phyloP scores from a whole-genome alignment of 768 basidiomycete species.

The Tephrocybe sp. region DNA sequence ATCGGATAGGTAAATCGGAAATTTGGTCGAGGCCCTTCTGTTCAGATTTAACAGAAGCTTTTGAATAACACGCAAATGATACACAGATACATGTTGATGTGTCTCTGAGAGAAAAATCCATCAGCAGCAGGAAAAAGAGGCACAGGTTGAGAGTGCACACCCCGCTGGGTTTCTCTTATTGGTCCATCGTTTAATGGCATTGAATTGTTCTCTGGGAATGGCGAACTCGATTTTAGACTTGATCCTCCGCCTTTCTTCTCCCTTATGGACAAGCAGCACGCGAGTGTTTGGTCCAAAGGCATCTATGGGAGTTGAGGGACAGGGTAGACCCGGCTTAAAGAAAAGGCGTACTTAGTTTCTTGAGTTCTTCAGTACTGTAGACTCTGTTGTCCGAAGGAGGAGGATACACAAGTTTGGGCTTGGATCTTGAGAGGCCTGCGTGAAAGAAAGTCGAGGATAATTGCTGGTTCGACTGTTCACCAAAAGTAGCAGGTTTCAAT shows the following conservation, averaged over 20 bases:
- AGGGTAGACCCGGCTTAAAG: background rate
- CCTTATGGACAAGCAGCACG: conserved; percentile 14
- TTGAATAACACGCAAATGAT: conserved; percentile 45
- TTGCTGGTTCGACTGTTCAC: background rate
- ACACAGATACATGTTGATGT: conserved; percentile 38
- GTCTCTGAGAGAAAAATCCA: conserved; percentile 23
- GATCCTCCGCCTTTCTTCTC: conserved; percentile 3
- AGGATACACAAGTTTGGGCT: background rate
- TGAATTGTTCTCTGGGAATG: conserved; percentile 23
- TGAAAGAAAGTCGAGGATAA: background rate
- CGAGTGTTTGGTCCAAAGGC: conserved; percentile 20
- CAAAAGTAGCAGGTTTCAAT: background rate
- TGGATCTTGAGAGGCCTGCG: background rate
- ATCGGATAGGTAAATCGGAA: conserved; percentile 32
- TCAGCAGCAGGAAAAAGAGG: conserved; percentile 6
- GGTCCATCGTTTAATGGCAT: conserved; percentile 35
- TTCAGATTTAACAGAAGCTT: conserved; percentile 16
- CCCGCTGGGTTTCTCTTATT: conserved; percentile 29
- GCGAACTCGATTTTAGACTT: conserved; percentile 23
- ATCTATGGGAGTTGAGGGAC: conserved; percentile 9
- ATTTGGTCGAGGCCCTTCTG: conserved; percentile 21
- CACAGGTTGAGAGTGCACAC: conserved; percentile 27
- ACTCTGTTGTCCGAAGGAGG: background rate
- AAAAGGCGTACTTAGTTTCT: conserved; percentile 1
- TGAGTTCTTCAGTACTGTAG: conserved; percentile 2